phyloP scores from a whole-genome alignment of 2,329 filamentous ascomycete genomes.

The Botryotinia convoluta region DNA sequence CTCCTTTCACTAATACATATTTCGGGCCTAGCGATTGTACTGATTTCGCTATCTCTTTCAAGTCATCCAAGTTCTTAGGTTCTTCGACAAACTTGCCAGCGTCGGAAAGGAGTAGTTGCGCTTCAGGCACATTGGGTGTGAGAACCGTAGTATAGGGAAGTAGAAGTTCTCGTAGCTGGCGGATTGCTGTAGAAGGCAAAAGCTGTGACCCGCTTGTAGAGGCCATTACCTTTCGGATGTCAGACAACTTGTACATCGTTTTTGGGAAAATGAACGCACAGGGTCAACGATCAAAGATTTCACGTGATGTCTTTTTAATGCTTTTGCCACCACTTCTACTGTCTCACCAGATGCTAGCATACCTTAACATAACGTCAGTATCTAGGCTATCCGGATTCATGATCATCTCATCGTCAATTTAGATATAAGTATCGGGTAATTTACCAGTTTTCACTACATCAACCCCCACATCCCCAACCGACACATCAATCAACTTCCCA shows the following conservation, averaged over 20 bases:
- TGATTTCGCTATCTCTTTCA: constrained; percentile 65
- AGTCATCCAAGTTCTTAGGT: constrained; percentile 58
- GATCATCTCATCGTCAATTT: not conserved
- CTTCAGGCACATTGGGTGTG: constrained; percentile 78
- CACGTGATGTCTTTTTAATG: constrained; percentile 57
- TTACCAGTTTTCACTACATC: constrained; percentile 91
- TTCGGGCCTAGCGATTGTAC: constrained; percentile 69
- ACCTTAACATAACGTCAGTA: constrained; percentile 48
- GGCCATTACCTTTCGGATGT: constrained; percentile 73
- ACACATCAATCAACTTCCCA: constrained; percentile 79
- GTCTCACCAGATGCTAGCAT: constrained; percentile 77
- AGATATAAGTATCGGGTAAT: constrained; percentile 35
- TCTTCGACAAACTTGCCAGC: constrained; percentile 44
- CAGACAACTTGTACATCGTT: constrained; percentile 16
- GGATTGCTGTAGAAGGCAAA: constrained; percentile 62
- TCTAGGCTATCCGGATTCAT: not conserved
- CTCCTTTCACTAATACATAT: constrained; percentile 86
- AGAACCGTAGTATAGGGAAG: constrained; percentile 66
- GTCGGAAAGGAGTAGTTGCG: constrained; percentile 59
- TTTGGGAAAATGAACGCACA: constrained; percentile 46
- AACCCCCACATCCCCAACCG: constrained; percentile 77
- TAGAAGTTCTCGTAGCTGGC: constrained; percentile 56
- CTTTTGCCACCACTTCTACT: constrained; percentile 64
- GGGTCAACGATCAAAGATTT: constrained; percentile 69
- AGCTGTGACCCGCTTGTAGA: constrained; percentile 74